Evolutionary conservation across 331 rosid genomes (phyloP), one percentile per base, ranked within the genome.

Genomic region (Pyracantha coccinea): DNA sequence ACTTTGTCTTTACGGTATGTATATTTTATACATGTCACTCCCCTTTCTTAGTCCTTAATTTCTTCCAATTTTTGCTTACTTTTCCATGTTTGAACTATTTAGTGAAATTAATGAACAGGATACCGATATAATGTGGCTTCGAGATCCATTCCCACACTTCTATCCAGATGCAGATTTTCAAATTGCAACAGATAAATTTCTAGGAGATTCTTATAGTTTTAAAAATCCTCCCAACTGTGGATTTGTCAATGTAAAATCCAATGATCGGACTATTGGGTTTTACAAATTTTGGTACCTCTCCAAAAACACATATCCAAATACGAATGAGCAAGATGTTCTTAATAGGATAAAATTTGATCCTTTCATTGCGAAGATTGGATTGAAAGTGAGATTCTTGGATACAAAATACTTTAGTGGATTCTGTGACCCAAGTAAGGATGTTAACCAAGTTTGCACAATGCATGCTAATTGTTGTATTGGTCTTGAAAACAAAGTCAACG

Each of bases 381-480:
- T 94, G 17, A 82, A 75, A 58, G 76, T 92, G 25, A 90, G 89
- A 80, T 92, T 90, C 72, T 79, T 91, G 9, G 86, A 85, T 80
- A 92, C 97, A 0, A 45, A 69, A 5, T 82, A 83, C 32, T 87
- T 88, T 62, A 93, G 95, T 9, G 99, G 99, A 24, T 92, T 94
- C 80, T 94, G 99, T 68, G 71, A 88, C 28, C 17, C 79, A 3
- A 77, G 87, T 53, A 24, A 28, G 33, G 83, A 90, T 59, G 38
- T 94, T 0, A 81, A 69, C 84, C 13, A 35, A 28, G 89, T 84
- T 10, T 76, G 77, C 32, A 94, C 99, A 2, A 82, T 92, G 97
- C 99, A 94, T 73, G 97, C 97, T 5, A 94, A 94, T 79, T 94
- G 99, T 23, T 94, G 99, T 73, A 61, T 86, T 33, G 97, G 99